Base-by-base conservation (phyloP, 1,284 basidiomycete species). In the Meira miltonrushii region DNA sequence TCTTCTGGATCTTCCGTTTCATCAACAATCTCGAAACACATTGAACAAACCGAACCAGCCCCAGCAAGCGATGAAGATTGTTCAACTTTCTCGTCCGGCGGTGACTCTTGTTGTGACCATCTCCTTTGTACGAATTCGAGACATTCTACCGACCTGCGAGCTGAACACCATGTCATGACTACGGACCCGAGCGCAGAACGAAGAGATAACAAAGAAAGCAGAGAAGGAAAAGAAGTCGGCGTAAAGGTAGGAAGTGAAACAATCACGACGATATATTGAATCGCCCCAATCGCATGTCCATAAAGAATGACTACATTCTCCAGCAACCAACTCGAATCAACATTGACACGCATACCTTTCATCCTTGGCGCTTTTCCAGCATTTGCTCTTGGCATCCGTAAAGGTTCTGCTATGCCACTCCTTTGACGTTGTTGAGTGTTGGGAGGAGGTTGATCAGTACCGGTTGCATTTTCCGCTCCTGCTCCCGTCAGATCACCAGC, bases 121-220 rank as follows among this genome's bases (percentile, higher is more conserved):
- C 68, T 5, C 13, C 68, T 55, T 2, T 65, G 54, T 4, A 70
- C 68, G 23, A 70, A 70, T 25, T 70, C 68, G 39, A 70, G 63
- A 40, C 68, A 70, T 40, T 70, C 68, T 39, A 70, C 59, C 1
- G 62, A 61, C 47, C 51, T 48, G 6, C 68, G 48, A 1, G 68
- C 68, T 23, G 41, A 39, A 6, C 59, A 57, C 68, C 68, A 70
- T 39, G 68, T 58, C 46, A 40, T 57, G 10, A 65, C 63, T 25
- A 70, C 33, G 10, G 57, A 47, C 0, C 65, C 61, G 7, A 70
- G 52, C 39, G 68, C 64, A 1, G 66, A 66, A 1, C 68, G 59
- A 41, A 70, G 23, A 39, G 63, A 64, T 10, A 70, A 62, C 37
- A 70, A 61, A 28, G 64, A 59, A 2, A 70, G 53, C 11, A 70